phyloP scores from a whole-genome alignment of 169 alveolate species.

The Plasmodium gallinaceum region DNA sequence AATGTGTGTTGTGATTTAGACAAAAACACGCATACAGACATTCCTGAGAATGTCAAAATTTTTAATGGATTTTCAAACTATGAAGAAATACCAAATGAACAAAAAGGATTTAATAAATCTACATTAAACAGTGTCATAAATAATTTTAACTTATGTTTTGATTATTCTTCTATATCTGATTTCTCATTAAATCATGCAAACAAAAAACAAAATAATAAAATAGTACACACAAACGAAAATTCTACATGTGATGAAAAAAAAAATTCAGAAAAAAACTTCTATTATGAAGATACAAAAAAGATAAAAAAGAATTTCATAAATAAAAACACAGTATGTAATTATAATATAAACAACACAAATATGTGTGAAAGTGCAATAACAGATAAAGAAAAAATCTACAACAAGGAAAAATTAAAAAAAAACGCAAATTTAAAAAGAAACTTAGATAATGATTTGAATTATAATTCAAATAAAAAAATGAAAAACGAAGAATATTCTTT shows the following conservation, averaged over 20 bases:
- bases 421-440: constrained; percentile 36
- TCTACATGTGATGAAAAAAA: background rate
- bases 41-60: constrained; percentile 8
- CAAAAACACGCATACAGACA: constrained; percentile 16
- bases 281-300: background rate
- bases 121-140: background rate
- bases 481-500: constrained; percentile 40
- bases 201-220: constrained; percentile 4
- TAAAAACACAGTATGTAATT: no score
- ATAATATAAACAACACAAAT: background rate
- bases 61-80: constrained; percentile 8
- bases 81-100: constrained; percentile 4
- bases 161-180: constrained; percentile 10
- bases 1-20: constrained; percentile 28
- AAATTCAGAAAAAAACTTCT: no score
- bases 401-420: constrained; percentile 12
- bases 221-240: background rate
- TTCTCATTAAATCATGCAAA: constrained; percentile 21
- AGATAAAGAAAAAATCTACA: constrained; percentile 1
- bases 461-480: constrained; percentile 26
- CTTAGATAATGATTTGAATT: constrained; percentile 6
- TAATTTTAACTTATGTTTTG: constrained; percentile 19
- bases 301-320: no score
- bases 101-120: constrained; percentile 4
- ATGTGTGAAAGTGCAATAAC: background rate